These are phyloP conservation scores for Dendrostoma leiphaemia DNA, from an alignment of 2,329 filamentous ascomycete genomes.

Conservation along the genomic window DNA sequence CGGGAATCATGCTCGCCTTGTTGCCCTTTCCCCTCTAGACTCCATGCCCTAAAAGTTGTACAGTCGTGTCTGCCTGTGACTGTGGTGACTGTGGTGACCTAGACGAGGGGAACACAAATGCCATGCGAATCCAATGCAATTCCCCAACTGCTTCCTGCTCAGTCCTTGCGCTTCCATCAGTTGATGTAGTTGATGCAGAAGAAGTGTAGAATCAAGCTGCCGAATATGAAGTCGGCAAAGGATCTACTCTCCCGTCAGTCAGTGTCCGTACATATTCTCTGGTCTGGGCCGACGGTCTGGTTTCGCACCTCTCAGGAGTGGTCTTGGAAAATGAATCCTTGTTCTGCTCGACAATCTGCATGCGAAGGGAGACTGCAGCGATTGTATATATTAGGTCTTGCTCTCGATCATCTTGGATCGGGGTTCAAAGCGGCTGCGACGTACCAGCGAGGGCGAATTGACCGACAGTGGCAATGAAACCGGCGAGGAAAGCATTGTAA, in stretches of 20 bases:
- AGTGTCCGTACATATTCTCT: slow-evolving; percentile 4
- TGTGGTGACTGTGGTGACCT: background rate
- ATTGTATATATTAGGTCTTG: background rate
- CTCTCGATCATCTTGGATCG: background rate
- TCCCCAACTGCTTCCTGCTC: slow-evolving; percentile 12
- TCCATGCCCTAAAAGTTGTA: slow-evolving; percentile 14
- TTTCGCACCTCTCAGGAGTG: slow-evolving; percentile 72
- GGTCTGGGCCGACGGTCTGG: slow-evolving; percentile 12
- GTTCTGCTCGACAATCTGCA: slow-evolving; percentile 86
- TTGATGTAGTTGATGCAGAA: slow-evolving; percentile 99
- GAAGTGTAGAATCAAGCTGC: slow-evolving; percentile 93
- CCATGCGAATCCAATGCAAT: background rate
- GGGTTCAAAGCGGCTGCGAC: slow-evolving; percentile 24
- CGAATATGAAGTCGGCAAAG: slow-evolving; percentile 94
- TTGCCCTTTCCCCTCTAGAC: background rate
- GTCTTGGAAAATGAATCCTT: slow-evolving; percentile 73
- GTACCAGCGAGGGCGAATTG: slow-evolving; percentile 94
- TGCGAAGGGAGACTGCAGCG: slow-evolving; percentile 66
- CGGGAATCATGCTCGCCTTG: background rate
- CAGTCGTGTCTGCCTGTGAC: background rate
- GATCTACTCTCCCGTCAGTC: slow-evolving; percentile 54
- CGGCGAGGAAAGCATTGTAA: slow-evolving; percentile 97
- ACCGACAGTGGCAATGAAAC: slow-evolving; percentile 90
- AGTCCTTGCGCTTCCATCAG: slow-evolving; percentile 44
- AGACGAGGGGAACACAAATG: background rate